Base-by-base conservation (phyloP, 495 filamentous ascomycete species). In the Poronia punctata region DNA sequence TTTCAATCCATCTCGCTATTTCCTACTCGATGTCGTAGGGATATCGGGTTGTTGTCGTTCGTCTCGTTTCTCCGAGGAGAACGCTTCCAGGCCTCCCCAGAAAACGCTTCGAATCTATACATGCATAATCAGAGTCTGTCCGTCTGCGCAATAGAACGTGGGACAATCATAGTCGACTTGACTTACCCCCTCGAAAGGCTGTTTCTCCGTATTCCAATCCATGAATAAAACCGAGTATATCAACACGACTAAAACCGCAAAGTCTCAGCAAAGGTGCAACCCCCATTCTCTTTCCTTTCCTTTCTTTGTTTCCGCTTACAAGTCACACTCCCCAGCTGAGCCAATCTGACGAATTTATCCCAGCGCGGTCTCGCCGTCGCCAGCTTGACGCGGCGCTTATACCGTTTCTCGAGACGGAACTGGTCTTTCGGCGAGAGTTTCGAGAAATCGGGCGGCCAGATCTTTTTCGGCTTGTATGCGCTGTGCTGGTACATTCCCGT, bases 371-470 rank as follows among this genome's bases (percentile, higher is more conserved):
- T 71, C 8, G 75, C 74, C 55, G 76, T 86, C 50, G 86, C 88
- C 45, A 95, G 72, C 57, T 70, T 70, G 27, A 79, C 57, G 43
- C 83, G 71, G 23, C 83, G 70, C 44, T 82, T 80, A 60, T 83
- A 86, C 44, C 79, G 75, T 40, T 80, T 77, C 59, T 93, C 86
- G 43, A 89, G 77, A 4, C 80, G 76, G 63, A 97, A 92, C 58
- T 96, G 84, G 50, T 97, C 81, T 56, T 84, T 88, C 11, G 67
- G 62, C 4, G 80, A 78, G 35, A 99, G 75, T 54, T 84, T 82
- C 35, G 66, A 65, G 70, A 97, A 88, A 60, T 96, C 87, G 2
- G 92, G 92, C 15, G 92, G 92, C 93, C 93, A 99, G 60, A 77
- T 62, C 44, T 81, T 83, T 60, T 88, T 86, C n/a, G 86, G 82